Evolutionary conservation across 75 land plant species (phyloP), one percentile per base, ranked within the genome.

Genomic region (Pinus albicaulis): DNA sequence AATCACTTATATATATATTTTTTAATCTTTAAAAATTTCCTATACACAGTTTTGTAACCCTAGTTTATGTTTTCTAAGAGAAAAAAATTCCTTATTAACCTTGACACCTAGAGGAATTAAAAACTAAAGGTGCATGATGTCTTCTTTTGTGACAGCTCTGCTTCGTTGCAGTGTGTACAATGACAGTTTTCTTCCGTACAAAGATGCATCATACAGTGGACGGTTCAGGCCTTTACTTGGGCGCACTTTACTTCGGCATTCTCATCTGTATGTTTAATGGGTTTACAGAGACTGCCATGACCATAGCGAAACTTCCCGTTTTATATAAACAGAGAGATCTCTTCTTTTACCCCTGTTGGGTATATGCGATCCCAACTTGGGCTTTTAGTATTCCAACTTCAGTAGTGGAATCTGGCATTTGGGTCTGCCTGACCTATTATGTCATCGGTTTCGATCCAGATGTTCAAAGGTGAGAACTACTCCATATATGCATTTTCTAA

Each of bases 301-400:
- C 85, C 64, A 85, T 95, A n/a, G 77, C 84, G 41, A 85, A 88
- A 36, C 88, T 95, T 77, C 95, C 93, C 11, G 92, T 95, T 22
- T 77, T 93, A 71, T 95, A 92, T 86, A 95, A 93, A 90, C 98
- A 95, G 10, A 86, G 98, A 59, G 98, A 95, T 44, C 59, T 88
- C 82, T 82, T 82, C 74, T 90, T 95, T 70, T 91, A 90, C 57
- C 98, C 98, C 8, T 66, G 88, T 44, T 95, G 98, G 98, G 80
- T 83, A 23, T 95, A 89, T 74, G 78, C 96, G 41, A 79, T 95
- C 56, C 95, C 98, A 4, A 78, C 83, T 26, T 86, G 92, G 91
- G 80, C 90, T 17, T 74, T 90, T 13, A 88, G 84, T 76, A 83
- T 94, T 26, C 98, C 98, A 19, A 59, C 86, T 17, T 81, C 95